Conservation (phyloP, 257 asterid genomes). For the Solanum arcanum region DNA sequence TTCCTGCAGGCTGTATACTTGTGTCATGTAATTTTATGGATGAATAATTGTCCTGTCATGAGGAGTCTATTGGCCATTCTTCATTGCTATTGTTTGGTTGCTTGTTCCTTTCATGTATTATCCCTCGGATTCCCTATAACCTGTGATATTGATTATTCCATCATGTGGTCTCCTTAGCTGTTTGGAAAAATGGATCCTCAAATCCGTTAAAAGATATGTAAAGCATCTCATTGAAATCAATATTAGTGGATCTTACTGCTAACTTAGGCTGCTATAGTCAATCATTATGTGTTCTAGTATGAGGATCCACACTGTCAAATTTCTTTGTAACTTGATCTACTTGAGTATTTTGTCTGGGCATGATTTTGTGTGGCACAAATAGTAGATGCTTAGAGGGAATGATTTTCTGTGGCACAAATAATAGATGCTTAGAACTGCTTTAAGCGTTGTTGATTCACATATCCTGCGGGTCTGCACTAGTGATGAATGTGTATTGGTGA, state of each 20-base stretch:
- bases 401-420: background rate
- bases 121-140: background rate
- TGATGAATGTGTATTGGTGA: background rate
- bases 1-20: background rate
- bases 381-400: background rate
- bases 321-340: background rate
- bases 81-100: background rate
- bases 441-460: background rate
- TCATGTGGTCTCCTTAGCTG: background rate
- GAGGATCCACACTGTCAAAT: background rate
- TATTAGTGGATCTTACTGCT: background rate
- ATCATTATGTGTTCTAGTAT: background rate
- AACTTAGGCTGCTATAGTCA: background rate
- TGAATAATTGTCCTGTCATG: background rate
- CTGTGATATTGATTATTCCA: background rate
- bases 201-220: background rate
- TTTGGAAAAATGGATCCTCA: background rate
- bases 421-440: background rate
- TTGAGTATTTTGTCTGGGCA: background rate
- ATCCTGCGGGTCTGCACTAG: background rate
- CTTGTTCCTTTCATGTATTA: background rate
- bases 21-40: background rate
- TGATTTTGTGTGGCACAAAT: background rate
- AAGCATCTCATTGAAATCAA: background rate
- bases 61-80: background rate